Base-by-base conservation (phyloP, 1,139 yeast species). In the Komagataea norvegica region DNA sequence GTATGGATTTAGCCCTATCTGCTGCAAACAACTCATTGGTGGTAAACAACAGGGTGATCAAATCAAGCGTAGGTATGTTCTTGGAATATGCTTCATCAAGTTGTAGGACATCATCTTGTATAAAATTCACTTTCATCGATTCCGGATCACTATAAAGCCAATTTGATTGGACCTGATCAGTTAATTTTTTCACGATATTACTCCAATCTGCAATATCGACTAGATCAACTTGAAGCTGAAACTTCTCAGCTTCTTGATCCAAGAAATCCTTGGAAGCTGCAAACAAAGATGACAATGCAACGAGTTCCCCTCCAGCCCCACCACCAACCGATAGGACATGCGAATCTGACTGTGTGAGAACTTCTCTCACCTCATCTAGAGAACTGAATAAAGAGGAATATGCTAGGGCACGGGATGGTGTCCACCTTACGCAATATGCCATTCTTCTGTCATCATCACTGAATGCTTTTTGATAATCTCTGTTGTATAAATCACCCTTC, bases 231-330 rank as follows among this genome's bases (percentile, higher is more conserved):
- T 65, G 62, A 25, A 79, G 52, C 10, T 55, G 52, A 0, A 38
- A 34, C n/a, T 45, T 36, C 15, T 38, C 43, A 55, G 39, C 23
- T 3, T 41, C 40, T 16, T 37, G 40, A 11, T 37, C 22, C 6
- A 55, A 41, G 52, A 54, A 62, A 43, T 68, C 74, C 49, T 73
- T 70, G 13, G 68, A 56, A 39, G 74, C 59, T 34, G 78, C 62
- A 49, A 75, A 79, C 0, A 81, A 67, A 14, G 88, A 71, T 0
- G 77, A 77, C 30, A 85, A 54, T 0, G 85, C 94, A 14, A 79
- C 79, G 17, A 86, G 61, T 55, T 87, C 96, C 1, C 89, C 85
- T 3, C 89, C 84, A 0, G 95, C 95, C 17, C 96, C 96, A 15
- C 94, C 96, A 11, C 96, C 96, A 30, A 87, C 69, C 50, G 82